Base-by-base conservation (phyloP, 2,329 filamentous ascomycete genomes). In the Elsinoe ampelina region DNA sequence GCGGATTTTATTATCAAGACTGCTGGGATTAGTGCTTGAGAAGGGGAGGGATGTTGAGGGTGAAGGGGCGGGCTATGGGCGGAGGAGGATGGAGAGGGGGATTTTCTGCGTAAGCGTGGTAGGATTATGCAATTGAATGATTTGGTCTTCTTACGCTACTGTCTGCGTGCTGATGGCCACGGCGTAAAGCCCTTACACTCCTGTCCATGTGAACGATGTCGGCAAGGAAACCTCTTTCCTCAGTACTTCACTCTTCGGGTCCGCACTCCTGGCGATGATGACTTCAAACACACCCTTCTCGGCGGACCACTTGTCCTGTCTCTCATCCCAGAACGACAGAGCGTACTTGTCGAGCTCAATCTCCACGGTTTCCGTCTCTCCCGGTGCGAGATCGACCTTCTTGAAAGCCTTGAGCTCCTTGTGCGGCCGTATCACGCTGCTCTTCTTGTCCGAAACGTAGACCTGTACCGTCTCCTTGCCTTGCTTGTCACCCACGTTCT, bases 361-460 rank as follows among this genome's bases (percentile, higher is more conserved):
- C n/a, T 75, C 72, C 1, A 83, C 80, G 5, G 63, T 72, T 71
- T 80, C 77, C 43, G 72, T 76, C 70, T 85, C 77, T 3, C 80
- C 82, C 1, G 77, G 72, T 43, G 79, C 73, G 2, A 88, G 68
- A 51, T 71, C 75, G 0, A 86, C 77, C 69, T 87, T 87, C 58
- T 79, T 78, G 64, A 88, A 89, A 0, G 82, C 84, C 34, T 83
- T 82, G 1, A 89, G 73, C 69, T 89, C 85, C 70, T 88, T 87
- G 62, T 82, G 79, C 0, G 85, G 85, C 19, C 85, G 73, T 0
- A 80, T 79, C n/a, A 88, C 72, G 8, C 77, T 73, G 1, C 82
- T 82, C 66, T 80, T 80, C 51, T 80, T 74, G 3, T 86, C 83
- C n/a, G 76, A 75, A 48, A 88, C 74, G 62, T 88, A 89, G 2